Conservation (phyloP, 768 basidiomycete genomes). For the Lactarius hengduanensis region DNA sequence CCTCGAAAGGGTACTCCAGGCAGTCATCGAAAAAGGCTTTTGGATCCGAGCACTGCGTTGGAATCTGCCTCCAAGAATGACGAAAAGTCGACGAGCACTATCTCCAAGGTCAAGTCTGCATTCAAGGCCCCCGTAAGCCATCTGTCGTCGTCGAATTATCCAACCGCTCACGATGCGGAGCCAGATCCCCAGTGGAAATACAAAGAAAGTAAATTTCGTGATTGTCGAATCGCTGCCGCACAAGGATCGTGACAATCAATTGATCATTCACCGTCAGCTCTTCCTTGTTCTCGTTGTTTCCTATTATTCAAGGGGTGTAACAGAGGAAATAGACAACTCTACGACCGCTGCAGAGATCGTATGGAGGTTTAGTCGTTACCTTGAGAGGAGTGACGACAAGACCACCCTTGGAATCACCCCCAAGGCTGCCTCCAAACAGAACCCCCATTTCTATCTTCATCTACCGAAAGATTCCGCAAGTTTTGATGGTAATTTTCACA, state of each 20-base stretch:
- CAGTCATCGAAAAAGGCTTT: background rate
- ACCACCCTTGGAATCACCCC: background rate
- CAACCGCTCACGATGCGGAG: background rate
- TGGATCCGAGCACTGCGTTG: background rate
- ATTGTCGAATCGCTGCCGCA: background rate
- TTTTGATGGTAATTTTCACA: background rate
- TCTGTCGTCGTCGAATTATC: background rate
- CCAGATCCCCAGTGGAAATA: background rate
- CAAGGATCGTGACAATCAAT: background rate
- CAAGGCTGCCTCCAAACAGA: background rate
- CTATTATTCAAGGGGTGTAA: background rate
- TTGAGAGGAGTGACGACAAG: background rate
- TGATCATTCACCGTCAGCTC: background rate
- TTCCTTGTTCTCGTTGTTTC: background rate
- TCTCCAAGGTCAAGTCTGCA: background rate
- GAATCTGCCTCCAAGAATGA: background rate
- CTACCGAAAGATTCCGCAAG: background rate
- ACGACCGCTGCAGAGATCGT: background rate
- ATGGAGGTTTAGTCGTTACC: conserved; percentile 2
- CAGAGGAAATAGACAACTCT: conserved; percentile 1
- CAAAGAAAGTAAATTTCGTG: conserved; percentile 4
- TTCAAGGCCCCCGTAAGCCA: background rate
- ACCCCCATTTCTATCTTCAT: background rate
- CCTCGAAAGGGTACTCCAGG: background rate
- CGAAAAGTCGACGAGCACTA: background rate